Percentiles rank a stretch among this genome's conserved stretches.
phyloP scores from a whole-genome alignment of 805 yeast species.

The Lachancea meyersii region DNA sequence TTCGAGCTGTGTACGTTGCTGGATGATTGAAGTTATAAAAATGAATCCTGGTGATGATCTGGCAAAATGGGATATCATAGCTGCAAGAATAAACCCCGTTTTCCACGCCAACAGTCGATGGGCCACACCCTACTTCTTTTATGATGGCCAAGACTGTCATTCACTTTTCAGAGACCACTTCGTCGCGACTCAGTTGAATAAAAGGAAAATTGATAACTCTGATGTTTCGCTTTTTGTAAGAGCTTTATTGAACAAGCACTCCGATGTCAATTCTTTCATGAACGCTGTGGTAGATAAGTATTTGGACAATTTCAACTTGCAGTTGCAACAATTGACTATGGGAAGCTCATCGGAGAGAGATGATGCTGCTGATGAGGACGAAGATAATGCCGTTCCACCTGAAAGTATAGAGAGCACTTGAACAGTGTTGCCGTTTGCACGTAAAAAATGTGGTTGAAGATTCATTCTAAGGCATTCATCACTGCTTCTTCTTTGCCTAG shows the following conservation, averaged over 20 bases:
- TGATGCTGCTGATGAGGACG: background rate
- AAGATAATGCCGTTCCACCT: background rate
- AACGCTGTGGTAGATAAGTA: background rate
- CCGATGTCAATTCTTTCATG: background rate
- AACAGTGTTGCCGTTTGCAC: too few species aligned
- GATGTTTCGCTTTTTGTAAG: too few species aligned
- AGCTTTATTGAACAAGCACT: too few species aligned
- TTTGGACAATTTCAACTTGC: background rate
- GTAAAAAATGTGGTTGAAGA: too few species aligned
- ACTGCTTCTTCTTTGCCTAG: too few species aligned
- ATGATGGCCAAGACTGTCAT: background rate
- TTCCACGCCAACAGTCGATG: slow-evolving; percentile 5
- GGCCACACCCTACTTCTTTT: slow-evolving; percentile 9
- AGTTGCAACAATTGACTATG: background rate
- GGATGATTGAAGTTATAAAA: background rate
- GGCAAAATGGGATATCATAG: background rate
- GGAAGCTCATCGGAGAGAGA: background rate
- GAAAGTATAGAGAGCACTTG: too few species aligned
- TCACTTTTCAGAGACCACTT: background rate
- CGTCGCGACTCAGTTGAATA: background rate
- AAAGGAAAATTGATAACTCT: too few species aligned
- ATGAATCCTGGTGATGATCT: background rate
- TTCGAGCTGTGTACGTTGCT: background rate
- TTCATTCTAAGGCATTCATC: too few species aligned
- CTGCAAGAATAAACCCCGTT: background rate